A percentile compares a stretch with the other conserved stretches of the same genome.
phyloP scores from a whole-genome alignment of 305 asterid species.

The Petunia hybrid region DNA sequence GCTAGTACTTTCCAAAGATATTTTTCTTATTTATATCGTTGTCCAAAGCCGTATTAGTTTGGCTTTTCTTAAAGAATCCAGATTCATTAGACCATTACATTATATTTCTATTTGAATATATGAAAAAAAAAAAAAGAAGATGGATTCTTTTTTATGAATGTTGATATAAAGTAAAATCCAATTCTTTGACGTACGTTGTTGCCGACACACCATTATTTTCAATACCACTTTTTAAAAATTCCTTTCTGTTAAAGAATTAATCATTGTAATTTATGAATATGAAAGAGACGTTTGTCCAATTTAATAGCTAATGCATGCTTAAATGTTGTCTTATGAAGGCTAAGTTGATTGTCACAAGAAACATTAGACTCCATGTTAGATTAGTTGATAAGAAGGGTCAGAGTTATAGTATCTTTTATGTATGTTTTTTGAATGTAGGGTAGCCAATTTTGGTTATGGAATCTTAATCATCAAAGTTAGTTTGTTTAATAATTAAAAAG shows the following conservation, averaged over 20 bases:
- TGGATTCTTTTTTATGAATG: slow-evolving; percentile 13
- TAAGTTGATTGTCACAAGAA: not conserved
- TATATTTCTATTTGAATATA: not conserved
- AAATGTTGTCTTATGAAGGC: slow-evolving; percentile 40
- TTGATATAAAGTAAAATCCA: not conserved
- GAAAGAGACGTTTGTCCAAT: slow-evolving; percentile 34
- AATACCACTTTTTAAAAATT: not conserved
- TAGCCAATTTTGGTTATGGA: not conserved
- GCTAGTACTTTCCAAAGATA: not conserved
- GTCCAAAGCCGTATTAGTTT: not conserved
- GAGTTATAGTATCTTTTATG: not conserved
- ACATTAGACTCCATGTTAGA: not conserved
- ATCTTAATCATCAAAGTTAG: not conserved
- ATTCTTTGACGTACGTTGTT: not conserved
- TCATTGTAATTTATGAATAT: slow-evolving; percentile 27
- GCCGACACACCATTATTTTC: slow-evolving; percentile 19
- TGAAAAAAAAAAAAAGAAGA: not conserved
- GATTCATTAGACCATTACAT: not conserved
- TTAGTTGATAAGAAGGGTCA: slow-evolving; percentile 22
- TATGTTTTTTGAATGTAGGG: not conserved
- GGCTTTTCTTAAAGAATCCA: not conserved
- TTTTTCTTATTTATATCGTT: not conserved
- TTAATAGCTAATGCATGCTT: not conserved
- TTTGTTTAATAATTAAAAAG: not conserved
- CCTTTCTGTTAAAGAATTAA: not conserved